Conservation (phyloP, 352 stramenopile species). For the Pythium phragmitis region DNA sequence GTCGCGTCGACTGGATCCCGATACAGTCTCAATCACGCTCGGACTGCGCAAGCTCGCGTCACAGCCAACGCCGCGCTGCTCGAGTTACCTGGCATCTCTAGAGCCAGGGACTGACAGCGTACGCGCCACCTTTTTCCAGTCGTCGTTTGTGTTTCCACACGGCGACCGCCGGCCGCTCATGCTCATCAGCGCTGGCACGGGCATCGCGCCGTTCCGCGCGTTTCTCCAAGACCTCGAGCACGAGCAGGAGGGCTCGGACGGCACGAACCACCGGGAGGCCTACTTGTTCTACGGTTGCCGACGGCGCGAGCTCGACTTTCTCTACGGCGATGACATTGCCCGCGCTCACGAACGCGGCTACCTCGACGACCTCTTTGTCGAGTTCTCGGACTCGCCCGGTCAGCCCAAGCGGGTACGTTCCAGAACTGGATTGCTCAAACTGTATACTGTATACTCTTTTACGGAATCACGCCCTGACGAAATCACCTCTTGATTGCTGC, state of each 20-base stretch:
- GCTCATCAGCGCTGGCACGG: conserved; percentile 76
- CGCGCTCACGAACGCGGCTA: conserved; percentile 37
- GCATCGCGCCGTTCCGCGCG: conserved; percentile 80
- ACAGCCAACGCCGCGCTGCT: conserved; percentile 70
- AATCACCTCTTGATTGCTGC: conserved; percentile 1
- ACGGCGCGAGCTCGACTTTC: conserved; percentile 51
- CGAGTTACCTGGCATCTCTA: conserved; percentile 62
- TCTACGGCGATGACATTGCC: conserved; percentile 71
- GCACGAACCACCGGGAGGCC: conserved; percentile 36
- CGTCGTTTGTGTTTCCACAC: conserved; percentile 73
- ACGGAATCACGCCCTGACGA: background rate
- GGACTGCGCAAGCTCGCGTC: conserved; percentile 51
- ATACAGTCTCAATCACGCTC: conserved; percentile 72
- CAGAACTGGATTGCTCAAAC: no score
- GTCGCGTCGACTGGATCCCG: conserved; percentile 51
- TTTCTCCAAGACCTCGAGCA: conserved; percentile 77
- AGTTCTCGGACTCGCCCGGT: conserved; percentile 46
- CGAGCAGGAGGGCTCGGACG: conserved; percentile 33
- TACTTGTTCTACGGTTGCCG: conserved; percentile 84
- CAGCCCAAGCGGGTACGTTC: conserved; percentile 49
- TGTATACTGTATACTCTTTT: background rate
- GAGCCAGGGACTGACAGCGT: conserved; percentile 41
- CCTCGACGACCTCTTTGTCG: conserved; percentile 54
- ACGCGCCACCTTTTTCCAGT: conserved; percentile 67
- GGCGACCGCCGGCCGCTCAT: conserved; percentile 62